These are phyloP conservation scores for Neopestalotiopsis sp. DNA, from an alignment of 2,329 filamentous ascomycete genomes.

Conservation along the genomic window DNA sequence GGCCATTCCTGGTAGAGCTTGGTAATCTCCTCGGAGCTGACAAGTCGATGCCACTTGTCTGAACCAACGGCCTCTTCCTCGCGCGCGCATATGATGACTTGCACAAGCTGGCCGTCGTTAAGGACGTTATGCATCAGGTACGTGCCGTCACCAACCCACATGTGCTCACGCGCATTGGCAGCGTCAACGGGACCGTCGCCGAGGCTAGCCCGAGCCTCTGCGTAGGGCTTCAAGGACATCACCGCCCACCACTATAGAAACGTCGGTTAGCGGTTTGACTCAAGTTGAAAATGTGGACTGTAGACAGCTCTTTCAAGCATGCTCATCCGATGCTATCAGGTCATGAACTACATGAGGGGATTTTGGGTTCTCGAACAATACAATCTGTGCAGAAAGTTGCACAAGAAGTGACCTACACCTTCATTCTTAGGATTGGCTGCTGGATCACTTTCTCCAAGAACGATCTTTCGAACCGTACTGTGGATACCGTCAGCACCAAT, in stretches of 20 bases:
- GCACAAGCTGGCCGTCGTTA: slow-evolving; percentile 26
- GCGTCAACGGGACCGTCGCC: slow-evolving; percentile 24
- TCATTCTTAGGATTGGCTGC: slow-evolving; percentile 27
- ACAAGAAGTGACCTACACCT: too few species aligned
- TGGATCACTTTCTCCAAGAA: slow-evolving; percentile 22
- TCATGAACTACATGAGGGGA: too few species aligned
- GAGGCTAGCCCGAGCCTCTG: slow-evolving; percentile 24
- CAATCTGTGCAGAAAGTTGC: too few species aligned
- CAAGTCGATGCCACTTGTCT: slow-evolving; percentile 26
- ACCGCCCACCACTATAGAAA: slow-evolving; percentile 30
- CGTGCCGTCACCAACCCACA: slow-evolving; percentile 26
- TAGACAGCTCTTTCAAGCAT: too few species aligned
- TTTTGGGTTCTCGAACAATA: too few species aligned
- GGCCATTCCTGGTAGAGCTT: slow-evolving; percentile 28
- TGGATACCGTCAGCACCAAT: slow-evolving; percentile 21
- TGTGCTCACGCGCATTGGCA: slow-evolving; percentile 30
- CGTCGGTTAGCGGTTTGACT: too few species aligned
- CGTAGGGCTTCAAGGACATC: slow-evolving; percentile 29
- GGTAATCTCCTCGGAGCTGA: slow-evolving; percentile 27
- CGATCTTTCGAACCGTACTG: slow-evolving; percentile 9
- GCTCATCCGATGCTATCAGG: too few species aligned
- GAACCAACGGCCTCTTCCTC: slow-evolving; percentile 23
- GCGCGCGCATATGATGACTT: slow-evolving; percentile 25
- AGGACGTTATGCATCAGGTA: slow-evolving; percentile 28
- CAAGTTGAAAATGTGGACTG: too few species aligned